These are phyloP conservation scores for Parasarocladium wereldwijsianum DNA, from an alignment of 2,329 filamentous ascomycete species.

Conservation along the genomic window DNA sequence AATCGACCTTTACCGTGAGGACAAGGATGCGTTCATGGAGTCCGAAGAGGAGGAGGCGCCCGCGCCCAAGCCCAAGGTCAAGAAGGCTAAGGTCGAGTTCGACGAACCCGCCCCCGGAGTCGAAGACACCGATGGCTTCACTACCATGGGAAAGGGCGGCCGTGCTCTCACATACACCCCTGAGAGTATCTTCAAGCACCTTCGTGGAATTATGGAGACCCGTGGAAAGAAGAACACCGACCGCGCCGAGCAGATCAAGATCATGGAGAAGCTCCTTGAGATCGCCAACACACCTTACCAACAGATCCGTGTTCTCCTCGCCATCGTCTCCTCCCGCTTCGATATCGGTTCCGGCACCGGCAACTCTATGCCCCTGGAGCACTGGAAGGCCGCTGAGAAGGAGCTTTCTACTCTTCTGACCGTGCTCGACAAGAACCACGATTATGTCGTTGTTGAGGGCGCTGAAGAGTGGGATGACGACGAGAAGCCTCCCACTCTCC, in stretches of 20 bases:
- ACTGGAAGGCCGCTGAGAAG: slow-evolving; percentile 90
- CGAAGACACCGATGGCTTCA: slow-evolving; percentile 77
- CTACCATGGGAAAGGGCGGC: slow-evolving; percentile 76
- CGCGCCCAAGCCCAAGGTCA: slow-evolving; percentile 31
- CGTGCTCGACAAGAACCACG: slow-evolving; percentile 62
- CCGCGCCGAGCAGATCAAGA: slow-evolving; percentile 81
- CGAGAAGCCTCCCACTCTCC: slow-evolving; percentile 72
- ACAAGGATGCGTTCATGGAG: slow-evolving; percentile 80
- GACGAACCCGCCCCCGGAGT: slow-evolving; percentile 29
- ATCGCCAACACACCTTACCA: slow-evolving; percentile 88
- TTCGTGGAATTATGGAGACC: slow-evolving; percentile 84
- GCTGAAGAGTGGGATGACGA: slow-evolving; percentile 99
- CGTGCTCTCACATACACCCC: slow-evolving; percentile 84
- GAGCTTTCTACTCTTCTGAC: slow-evolving; percentile 68
- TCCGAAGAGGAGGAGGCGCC: slow-evolving; percentile 59
- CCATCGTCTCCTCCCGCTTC: slow-evolving; percentile 85
- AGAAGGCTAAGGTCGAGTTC: slow-evolving; percentile 22
- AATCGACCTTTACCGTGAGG: slow-evolving; percentile 72
- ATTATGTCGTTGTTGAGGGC: slow-evolving; percentile 76
- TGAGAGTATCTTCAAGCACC: slow-evolving; percentile 95
- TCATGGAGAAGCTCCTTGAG: slow-evolving; percentile 91
- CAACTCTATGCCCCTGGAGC: slow-evolving; percentile 80
- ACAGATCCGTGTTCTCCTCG: slow-evolving; percentile 79
- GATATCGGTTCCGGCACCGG: slow-evolving; percentile 69
- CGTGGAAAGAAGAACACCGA: slow-evolving; percentile 99